A percentile compares a stretch with the other conserved stretches of the same genome.
Evolutionary conservation across 306 rosid species (phyloP).

Genomic region (Amphicarpaea edgeworthii): DNA sequence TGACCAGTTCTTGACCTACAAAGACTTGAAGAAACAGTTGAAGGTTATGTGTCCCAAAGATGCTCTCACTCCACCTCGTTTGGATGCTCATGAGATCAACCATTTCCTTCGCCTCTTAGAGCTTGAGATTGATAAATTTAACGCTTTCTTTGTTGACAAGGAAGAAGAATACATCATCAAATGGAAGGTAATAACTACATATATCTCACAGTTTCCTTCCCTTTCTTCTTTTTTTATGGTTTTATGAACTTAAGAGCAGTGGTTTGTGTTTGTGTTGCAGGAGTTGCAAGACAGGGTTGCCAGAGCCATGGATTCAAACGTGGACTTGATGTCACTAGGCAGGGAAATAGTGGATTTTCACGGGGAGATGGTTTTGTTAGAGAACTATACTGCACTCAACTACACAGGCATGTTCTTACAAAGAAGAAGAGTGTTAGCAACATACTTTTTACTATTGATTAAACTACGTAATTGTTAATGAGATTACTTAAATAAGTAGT

Average conservation of each 20-base stretch:
- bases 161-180: constrained; percentile 76
- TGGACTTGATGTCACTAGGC: constrained; percentile 68
- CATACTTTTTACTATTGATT: background rate
- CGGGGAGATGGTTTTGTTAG: constrained; percentile 95
- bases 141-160: constrained; percentile 66
- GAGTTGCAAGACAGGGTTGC: constrained; percentile 74
- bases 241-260: constrained; percentile 3
- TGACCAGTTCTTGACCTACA: constrained; percentile 79
- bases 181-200: constrained; percentile 60
- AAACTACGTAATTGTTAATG: background rate
- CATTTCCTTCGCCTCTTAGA: constrained; percentile 70
- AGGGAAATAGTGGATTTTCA: constrained; percentile 86
- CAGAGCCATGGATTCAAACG: constrained; percentile 61
- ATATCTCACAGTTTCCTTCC: background rate
- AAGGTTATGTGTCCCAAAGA: constrained; percentile 68
- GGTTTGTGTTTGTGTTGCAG: constrained; percentile 50
- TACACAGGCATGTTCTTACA: constrained; percentile 68
- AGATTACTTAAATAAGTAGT: background rate
- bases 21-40: constrained; percentile 78
- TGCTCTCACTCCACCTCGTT: constrained; percentile 42
- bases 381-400: constrained; percentile 87
- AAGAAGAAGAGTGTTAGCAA: background rate
- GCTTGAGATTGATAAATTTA: constrained; percentile 77
- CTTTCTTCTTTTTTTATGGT: background rate
- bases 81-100: constrained; percentile 30